Percentiles rank a stretch among this genome's conserved stretches.
Conservation (phyloP, 2,329 filamentous ascomycete genomes). For the Colletotrichum shisoi region DNA sequence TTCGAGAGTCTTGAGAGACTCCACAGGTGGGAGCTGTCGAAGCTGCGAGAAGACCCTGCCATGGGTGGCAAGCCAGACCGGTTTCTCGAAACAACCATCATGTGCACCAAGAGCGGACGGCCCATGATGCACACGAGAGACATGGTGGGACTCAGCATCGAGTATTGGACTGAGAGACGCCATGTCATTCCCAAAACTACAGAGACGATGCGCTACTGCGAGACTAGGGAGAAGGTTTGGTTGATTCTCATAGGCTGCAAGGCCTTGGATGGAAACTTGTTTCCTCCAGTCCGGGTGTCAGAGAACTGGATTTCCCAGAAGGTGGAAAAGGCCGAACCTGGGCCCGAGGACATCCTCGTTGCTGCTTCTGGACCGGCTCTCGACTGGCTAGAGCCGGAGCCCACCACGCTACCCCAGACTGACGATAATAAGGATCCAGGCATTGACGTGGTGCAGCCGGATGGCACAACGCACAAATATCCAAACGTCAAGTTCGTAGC, state of each 20-base stretch:
- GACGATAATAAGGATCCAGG: slow-evolving; percentile 58
- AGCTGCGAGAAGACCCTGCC: slow-evolving; percentile 59
- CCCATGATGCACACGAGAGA: slow-evolving; percentile 74
- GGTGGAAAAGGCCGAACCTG: slow-evolving; percentile 65
- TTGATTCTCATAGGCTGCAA: slow-evolving; percentile 73
- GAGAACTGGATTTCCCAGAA: slow-evolving; percentile 75
- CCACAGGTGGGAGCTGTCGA: slow-evolving; percentile 74
- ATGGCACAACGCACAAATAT: slow-evolving; percentile 59
- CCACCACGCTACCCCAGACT: slow-evolving; percentile 63
- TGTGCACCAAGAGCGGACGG: slow-evolving; percentile 74
- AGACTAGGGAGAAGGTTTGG: slow-evolving; percentile 64
- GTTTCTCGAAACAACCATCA: slow-evolving; percentile 63
- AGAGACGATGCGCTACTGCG: slow-evolving; percentile 50
- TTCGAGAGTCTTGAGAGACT: slow-evolving; percentile 74
- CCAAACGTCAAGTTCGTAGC: slow-evolving; percentile 79
- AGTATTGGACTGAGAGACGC: slow-evolving; percentile 77
- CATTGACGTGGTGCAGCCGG: slow-evolving; percentile 62
- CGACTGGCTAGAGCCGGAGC: slow-evolving; percentile 78
- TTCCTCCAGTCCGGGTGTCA: slow-evolving; percentile 73
- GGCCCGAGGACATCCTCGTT: slow-evolving; percentile 53
- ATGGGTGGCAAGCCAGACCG: slow-evolving; percentile 57
- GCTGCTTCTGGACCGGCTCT: slow-evolving; percentile 54
- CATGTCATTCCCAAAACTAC: slow-evolving; percentile 53
- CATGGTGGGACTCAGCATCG: slow-evolving; percentile 73
- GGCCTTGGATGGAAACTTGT: slow-evolving; percentile 53